These are phyloP conservation scores for Kwoniella heveanensis DNA, from an alignment of 768 basidiomycete genomes.

Conservation along the genomic window DNA sequence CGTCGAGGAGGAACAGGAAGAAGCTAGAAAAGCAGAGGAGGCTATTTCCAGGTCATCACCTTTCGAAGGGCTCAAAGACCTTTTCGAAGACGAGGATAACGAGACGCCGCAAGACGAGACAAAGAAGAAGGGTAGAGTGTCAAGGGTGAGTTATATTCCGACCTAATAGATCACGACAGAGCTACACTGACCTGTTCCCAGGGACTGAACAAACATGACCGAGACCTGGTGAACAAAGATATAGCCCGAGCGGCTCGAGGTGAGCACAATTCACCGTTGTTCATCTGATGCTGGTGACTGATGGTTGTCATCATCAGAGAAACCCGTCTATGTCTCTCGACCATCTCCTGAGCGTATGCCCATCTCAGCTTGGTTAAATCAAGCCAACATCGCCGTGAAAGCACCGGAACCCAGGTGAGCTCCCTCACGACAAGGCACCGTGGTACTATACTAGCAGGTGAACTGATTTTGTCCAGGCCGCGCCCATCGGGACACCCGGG, in stretches of 20 bases:
- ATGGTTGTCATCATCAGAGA: conserved; percentile 21
- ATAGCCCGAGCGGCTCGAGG: conserved; percentile 31
- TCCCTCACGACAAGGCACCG: background rate
- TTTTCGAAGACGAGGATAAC: conserved; percentile 26
- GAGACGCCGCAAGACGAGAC: conserved; percentile 5
- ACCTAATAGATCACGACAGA: background rate
- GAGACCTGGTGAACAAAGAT: conserved; percentile 27
- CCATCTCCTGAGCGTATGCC: conserved; percentile 25
- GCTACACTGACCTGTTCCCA: conserved; percentile 4
- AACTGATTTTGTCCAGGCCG: background rate
- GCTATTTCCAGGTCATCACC: conserved; percentile 7
- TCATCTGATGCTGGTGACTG: too few species aligned
- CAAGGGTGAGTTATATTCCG: conserved; percentile 1
- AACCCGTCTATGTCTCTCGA: conserved; percentile 13
- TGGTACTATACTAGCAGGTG: background rate
- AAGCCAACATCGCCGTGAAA: conserved; percentile 8
- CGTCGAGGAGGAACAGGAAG: conserved; percentile 10
- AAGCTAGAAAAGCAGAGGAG: conserved; percentile 3
- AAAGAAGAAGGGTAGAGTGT: conserved; percentile 13
- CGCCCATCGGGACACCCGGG: background rate
- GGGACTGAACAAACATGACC: conserved; percentile 38
- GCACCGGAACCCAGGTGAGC: conserved; percentile 1
- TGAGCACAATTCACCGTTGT: too few species aligned
- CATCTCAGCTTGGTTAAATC: conserved; percentile 20
- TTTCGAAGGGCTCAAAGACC: conserved; percentile 15